Evolutionary conservation across 1,284 basidiomycete species (phyloP), one percentile per base, ranked within the genome.

Genomic region (Tilletia walkeri): DNA sequence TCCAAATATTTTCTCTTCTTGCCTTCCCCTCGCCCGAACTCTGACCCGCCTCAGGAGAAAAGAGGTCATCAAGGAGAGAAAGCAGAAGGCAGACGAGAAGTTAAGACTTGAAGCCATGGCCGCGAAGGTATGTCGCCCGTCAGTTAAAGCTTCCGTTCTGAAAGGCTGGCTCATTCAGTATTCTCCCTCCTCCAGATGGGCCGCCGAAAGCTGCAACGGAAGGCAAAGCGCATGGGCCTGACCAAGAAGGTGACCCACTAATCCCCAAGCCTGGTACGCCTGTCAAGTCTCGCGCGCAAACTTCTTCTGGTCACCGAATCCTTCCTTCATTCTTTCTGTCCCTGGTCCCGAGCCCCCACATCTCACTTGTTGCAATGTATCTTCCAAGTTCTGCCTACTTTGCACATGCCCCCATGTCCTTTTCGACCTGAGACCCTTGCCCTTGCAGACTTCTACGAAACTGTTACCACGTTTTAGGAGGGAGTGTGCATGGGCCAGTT

Each of bases 51-150:
- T 12, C 38, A 68, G 67, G 34, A 18, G 45, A 68, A 59, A 41
- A 5, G 65, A 65, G 12, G 9, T 34, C 61, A 61, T 65, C 49
- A 69, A 69, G 48, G 56, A 69, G 38, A 24, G 66, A 20, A 66
- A 69, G 34, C n/a, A 63, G 30, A 69, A 69, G 30, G 66, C 48
- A 14, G 38, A 45, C 47, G 66, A 69, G 48, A 63, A 69, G 41
- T 36, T 30, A 39, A 12, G 56, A 66, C 18, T 49, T 9, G 38
- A 61, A 24, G 49, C 48, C 41, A 69, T 65, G 66, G 59, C 41
- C 10, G 49, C 66, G 20, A 69, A 63, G 66, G 56, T 65, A 36
- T 16, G 66, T 18, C n/a, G 20, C n/a, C 18, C n/a, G n/a, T n/a
- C n/a, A n/a, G n/a, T n/a, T n/a, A n/a, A n/a, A n/a, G n/a, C n/a